Base-by-base conservation (phyloP, 306 rosid species). In the Sechiopsis laciniata region DNA sequence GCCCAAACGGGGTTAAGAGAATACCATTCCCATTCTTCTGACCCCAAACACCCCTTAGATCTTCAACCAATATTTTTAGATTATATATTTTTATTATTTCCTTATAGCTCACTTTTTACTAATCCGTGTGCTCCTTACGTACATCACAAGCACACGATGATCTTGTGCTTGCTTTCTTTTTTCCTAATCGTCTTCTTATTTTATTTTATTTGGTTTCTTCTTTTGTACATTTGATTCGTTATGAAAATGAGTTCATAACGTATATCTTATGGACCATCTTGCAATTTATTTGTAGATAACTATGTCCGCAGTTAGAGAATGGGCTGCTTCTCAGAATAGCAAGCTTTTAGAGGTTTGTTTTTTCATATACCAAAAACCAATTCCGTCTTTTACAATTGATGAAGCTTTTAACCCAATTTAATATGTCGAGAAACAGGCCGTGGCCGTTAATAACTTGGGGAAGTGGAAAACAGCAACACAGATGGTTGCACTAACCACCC, bases 401-500 rank as follows among this genome's bases (percentile, higher is more conserved):
- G 42, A 72, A 21, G 65, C 40, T 15, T 29, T 69, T 32, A 71
- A 62, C 78, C 59, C 6, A 32, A 64, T 26, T 69, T 32, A 72
- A 62, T 78, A 51, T 55, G 29, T 6, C 37, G 55, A 55, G 70
- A 58, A 60, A 26, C 77, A 95, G 99, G 99, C 96, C 57, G 97
- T 95, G 80, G 99, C 99, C 60, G 99, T 95, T 80, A 95, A 91
- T 89, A 89, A 87, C 87, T 88, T 91, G 97, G 99, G 97, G 32
- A 95, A 95, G 91, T 95, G 96, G 97, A 95, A 95, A 88, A 95
- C 99, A 63, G 97, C 99, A 56, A 77, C 99, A 22, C 97, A 95
- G 84, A 95, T 95, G 99, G 82, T 85, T 12, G 96, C 99, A 0
- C 73, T 91, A 76, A 89, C 97, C 61, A 80, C 87, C 84, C 99